Base-by-base conservation (phyloP, 495 filamentous ascomycete species). In the Penicillium lagena region DNA sequence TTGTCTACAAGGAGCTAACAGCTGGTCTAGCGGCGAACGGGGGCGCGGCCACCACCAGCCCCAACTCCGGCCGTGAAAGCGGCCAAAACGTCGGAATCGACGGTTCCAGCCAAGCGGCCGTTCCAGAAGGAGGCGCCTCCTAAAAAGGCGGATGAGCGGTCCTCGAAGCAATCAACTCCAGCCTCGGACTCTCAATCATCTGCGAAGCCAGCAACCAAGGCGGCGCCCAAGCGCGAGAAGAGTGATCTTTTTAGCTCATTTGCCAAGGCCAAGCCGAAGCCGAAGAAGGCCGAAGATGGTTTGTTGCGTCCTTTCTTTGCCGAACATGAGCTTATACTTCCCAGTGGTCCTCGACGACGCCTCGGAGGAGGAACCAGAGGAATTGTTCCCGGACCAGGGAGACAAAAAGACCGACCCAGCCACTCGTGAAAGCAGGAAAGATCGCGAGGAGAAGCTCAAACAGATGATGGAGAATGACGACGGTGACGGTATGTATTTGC, bases 391-490 rank as follows among this genome's bases (percentile, higher is more conserved):
- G 49, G 47, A 68, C 49, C 56, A 57, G 57, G 47, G 63, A 37
- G 50, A 58, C 12, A 55, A 6, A 22, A 22, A 75, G 67, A 37
- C 56, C 36, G 42, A 56, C 37, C 54, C 42, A 48, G 60, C 35
- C 14, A 63, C 60, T n/a, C 68, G 78, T 14, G 81, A 82, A 60
- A 74, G 67, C 9, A 78, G 78, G 51, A 83, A 79, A 44, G 81
- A 87, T 43, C 81, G 88, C 12, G 81, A 89, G 57, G 87, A 83
- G 35, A 76, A 76, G 44, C 72, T 95, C 10, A 77, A 72, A 38
- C 78, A 79, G 45, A 94, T 95, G 89, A 94, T 95, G 89, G 87
- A 95, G 28, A 78, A 87, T 53, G 82, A 86, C 34, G 85, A 83
- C 56, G 51, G 49, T 11, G 59, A 60, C n/a, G 59, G 59, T 62